Evolutionary conservation across 805 yeast species (phyloP), one percentile per base, ranked within the genome.

Genomic region (Saccharomycopsis fibuligera): DNA sequence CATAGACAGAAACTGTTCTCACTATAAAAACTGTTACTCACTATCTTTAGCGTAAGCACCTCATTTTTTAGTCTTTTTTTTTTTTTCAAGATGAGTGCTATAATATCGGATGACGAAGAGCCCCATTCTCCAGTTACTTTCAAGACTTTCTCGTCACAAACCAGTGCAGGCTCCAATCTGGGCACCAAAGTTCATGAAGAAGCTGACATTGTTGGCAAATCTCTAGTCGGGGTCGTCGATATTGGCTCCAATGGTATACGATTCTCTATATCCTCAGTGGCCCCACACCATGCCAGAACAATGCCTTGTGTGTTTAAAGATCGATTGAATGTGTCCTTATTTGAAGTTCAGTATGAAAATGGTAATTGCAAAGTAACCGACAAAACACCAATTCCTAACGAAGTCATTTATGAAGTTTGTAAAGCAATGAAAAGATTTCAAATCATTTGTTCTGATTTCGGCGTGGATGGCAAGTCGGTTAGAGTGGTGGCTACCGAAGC

Each of bases 271-370:
- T 78, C 87, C 16, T 81, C 88, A 2, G 72, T 76, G 43, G 82
- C 84, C 2, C 69, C 83, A 1, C 81, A 76, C 53, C 85, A 81
- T 61, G 86, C 87, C 1, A 70, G 93, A 53, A 79, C 81, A 3
- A 76, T 85, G 76, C 91, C 93, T 0, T 81, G 87, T 60, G 79
- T 83, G 9, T 84, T 79, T 64, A 86, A 83, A 54, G 91, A 84
- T 56, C 66, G 89, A 41, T 72, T 83, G 2, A 85, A 86, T 2
- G 78, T 84, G 10, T 79, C 89, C 0, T 62, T 84, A 17, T 81
- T 78, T 59, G 87, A 81, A 52, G 79, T 76, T 0, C 84, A 80
- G 57, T 69, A 68, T 60, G 58, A 69, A 51, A 49, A 73, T 4
- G 55, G 68, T 51, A 56, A 70, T 39, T 17, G 51, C 50, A 45